Evolutionary conservation across 176 grass and related monocot genomes (phyloP), one percentile per base, ranked within the genome.

Genomic region (Leersia perrieri): DNA sequence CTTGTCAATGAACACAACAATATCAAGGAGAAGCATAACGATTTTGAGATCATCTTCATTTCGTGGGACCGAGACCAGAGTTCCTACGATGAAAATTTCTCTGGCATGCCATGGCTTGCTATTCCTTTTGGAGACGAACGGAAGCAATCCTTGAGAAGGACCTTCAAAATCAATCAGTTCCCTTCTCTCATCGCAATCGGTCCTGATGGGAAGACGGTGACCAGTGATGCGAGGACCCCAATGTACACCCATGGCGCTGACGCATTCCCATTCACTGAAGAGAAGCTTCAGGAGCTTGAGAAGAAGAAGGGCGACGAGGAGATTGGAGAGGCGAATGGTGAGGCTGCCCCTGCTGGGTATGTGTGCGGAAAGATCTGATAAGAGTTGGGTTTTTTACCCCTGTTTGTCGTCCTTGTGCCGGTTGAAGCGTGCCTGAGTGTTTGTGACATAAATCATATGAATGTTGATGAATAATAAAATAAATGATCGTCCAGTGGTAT

Each of bases 91-190:
- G 83, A 87, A 5, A 89, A 87, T 75, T 92, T 92, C 74, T 85
- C 85, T 67, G 63, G 84, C 55, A 98, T 98, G 95, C 92, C 90
- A 38, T 98, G 92, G 92, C 73, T 98, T 25, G 92, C 95, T 6
- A 41, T 98, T 76, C 95, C 91, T 30, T 88, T 89, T 22, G 89
- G 70, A 71, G 95, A 98, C 63, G 84, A 83, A 66, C 84, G 92
- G 80, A 92, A 92, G 31, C 71, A 49, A 20, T 69, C 32, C 27
- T 66, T 98, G 68, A 81, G 28, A 8, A 87, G 70, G 55, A 75
- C 26, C 23, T 87, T 94, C 73, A 91, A 83, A 47, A 89, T 92
- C 72, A 27, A 33, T 9, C 73, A 76, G 7, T 83, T 94, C 47
- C 92, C 90, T 57, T 94, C 92, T 9, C 88, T 94, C 7, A 81